Percentiles rank a stretch among this genome's conserved stretches.
These are phyloP conservation scores for Candida hispaniensis DNA, from an alignment of 805 yeast species.

Conservation along the genomic window DNA sequence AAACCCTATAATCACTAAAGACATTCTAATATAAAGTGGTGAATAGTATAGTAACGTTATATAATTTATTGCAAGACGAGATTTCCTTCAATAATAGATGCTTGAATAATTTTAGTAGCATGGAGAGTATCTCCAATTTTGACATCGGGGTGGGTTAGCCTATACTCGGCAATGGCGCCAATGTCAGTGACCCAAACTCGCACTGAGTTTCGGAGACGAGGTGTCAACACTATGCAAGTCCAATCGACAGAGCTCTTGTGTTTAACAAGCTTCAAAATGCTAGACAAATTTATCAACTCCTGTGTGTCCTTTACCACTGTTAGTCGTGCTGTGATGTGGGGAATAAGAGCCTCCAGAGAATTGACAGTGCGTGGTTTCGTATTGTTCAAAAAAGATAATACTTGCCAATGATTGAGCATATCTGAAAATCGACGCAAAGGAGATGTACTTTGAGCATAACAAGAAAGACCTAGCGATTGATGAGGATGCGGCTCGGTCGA, in stretches of 20 bases:
- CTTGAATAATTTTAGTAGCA: conserved; percentile 1
- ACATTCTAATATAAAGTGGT: too few relatives aligned
- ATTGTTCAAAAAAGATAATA: conserved; percentile 37
- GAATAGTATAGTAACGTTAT: too few relatives aligned
- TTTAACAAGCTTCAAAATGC: conserved; percentile 5
- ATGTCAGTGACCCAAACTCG: conserved; percentile 11
- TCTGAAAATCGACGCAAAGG: conserved; percentile 82
- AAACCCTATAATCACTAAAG: too few relatives aligned
- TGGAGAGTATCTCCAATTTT: conserved; percentile 2
- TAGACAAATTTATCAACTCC: conserved; percentile 5
- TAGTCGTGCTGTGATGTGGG: conserved; percentile 6
- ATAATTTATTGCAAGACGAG: too few relatives aligned
- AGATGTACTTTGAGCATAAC: conserved; percentile 72
- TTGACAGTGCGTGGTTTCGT: conserved; percentile 15
- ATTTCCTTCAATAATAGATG: too few relatives aligned
- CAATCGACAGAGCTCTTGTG: conserved; percentile 2
- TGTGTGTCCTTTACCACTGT: conserved; percentile 7
- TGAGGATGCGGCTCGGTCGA: conserved; percentile 41
- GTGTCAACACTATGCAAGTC: conserved; percentile 4
- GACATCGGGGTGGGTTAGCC: conserved; percentile 1
- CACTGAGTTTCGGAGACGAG: background rate
- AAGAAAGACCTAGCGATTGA: conserved; percentile 48
- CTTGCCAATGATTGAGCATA: conserved; percentile 67
- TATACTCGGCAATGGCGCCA: conserved; percentile 5
- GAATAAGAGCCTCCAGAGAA: conserved; percentile 1